These are phyloP conservation scores for Neurospora intermedia DNA, from an alignment of 495 filamentous ascomycete genomes.

Conservation along the genomic window DNA sequence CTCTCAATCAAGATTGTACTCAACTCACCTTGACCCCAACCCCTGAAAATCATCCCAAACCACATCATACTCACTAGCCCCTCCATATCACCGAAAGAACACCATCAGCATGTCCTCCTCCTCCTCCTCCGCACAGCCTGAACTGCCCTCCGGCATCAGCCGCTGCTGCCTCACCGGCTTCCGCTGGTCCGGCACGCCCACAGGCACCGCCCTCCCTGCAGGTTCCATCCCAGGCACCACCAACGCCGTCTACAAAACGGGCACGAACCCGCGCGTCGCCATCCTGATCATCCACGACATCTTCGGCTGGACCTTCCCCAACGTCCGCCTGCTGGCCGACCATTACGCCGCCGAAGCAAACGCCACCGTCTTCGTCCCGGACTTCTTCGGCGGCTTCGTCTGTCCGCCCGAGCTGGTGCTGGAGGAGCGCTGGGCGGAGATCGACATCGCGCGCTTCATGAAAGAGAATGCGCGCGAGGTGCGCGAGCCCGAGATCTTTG, in stretches of 20 bases:
- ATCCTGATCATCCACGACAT: constrained; percentile 47
- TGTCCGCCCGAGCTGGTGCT: constrained; percentile 21
- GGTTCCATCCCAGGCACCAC: constrained; percentile 24
- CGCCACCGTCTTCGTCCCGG: constrained; percentile 46
- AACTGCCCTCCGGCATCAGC: background rate
- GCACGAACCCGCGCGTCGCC: constrained; percentile 35
- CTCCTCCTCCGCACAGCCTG: background rate
- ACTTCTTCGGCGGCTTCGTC: constrained; percentile 40
- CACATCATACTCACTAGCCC: background rate
- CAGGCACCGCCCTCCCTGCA: constrained; percentile 19
- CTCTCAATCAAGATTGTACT: background rate
- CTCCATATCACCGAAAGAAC: background rate
- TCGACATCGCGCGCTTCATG: constrained; percentile 32
- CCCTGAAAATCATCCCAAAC: background rate
- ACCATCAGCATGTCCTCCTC: background rate
- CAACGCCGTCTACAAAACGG: constrained; percentile 33
- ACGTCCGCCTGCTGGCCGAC: constrained; percentile 47
- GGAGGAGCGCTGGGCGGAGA: constrained; percentile 17
- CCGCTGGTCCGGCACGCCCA: constrained; percentile 37
- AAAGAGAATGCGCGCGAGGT: constrained; percentile 30
- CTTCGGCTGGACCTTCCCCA: constrained; percentile 49
- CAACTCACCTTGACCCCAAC: background rate
- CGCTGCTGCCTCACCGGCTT: constrained; percentile 32
- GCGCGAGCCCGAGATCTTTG: constrained; percentile 45
- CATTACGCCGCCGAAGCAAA: constrained; percentile 40